Percentiles rank a stretch among this genome's conserved stretches.
Evolutionary conservation across 106 monocot species (phyloP).

Genomic region (Allium cepa): DNA sequence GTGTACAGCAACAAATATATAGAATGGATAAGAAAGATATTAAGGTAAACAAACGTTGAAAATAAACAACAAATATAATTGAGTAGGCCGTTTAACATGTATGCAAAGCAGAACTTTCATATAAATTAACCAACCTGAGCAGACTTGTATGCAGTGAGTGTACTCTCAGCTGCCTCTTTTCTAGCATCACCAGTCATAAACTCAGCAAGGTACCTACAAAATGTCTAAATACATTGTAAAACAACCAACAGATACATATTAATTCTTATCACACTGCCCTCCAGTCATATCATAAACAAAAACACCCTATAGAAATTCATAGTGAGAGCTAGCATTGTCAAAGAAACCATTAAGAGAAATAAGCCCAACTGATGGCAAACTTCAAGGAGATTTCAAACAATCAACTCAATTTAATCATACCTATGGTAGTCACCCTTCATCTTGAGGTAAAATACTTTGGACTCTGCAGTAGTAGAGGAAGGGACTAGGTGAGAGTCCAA

Average conservation of each 20-base stretch:
- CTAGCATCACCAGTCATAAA: conserved; percentile 49
- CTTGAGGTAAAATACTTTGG: conserved; percentile 58
- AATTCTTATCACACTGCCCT: no score
- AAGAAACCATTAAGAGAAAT: no score
- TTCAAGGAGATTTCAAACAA: background rate
- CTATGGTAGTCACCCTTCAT: conserved; percentile 65
- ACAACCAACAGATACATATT: no score
- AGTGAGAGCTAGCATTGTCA: no score
- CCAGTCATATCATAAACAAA: no score
- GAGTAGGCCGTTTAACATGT: background rate
- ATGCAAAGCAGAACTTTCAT: background rate
- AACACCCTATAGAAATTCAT: no score
- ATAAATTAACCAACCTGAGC: conserved; percentile 25
- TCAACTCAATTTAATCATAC: conserved; percentile 3
- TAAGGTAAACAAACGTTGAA: background rate
- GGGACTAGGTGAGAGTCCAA: conserved; percentile 49
- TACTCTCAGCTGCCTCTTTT: conserved; percentile 50
- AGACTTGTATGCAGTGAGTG: conserved; percentile 42
- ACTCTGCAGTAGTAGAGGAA: conserved; percentile 31
- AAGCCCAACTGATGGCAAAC: no score
- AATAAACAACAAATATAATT: background rate
- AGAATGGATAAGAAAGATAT: background rate
- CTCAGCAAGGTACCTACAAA: conserved; percentile 48
- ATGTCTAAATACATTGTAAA: background rate
- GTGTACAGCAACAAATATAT: background rate